Conservation (phyloP, 176 grass and related monocot genomes). For the Ensete glaucum region DNA sequence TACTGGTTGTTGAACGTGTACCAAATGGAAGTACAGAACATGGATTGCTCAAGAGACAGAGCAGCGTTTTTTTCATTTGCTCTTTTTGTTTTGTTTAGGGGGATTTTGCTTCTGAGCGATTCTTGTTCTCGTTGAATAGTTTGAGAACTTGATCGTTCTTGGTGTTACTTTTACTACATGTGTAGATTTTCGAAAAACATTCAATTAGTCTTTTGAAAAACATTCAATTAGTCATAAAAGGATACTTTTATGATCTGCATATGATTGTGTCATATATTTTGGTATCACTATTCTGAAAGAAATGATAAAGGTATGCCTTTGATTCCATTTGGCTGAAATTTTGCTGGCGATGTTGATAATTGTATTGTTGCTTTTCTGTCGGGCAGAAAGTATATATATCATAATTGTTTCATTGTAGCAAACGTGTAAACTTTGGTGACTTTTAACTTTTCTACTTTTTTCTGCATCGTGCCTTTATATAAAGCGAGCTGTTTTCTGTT, state of each 20-base stretch:
- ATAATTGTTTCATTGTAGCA: no score
- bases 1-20: background rate
- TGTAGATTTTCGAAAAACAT: background rate
- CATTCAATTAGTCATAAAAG: background rate
- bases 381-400: no score
- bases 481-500: no score
- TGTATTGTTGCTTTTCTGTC: no score
- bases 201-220: background rate
- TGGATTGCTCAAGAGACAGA: background rate
- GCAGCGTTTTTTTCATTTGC: no score
- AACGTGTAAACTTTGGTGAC: no score
- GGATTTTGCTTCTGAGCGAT: background rate
- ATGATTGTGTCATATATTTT: no score
- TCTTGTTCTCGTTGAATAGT: background rate
- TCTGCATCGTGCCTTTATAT: no score
- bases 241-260: background rate
- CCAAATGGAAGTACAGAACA: background rate
- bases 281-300: no score
- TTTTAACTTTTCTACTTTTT: no score
- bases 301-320: background rate
- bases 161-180: background rate
- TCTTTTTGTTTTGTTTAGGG: no score
- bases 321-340: background rate
- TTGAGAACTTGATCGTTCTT: background rate
- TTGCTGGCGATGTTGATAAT: background rate